Base-by-base conservation (phyloP, 2,329 filamentous ascomycete genomes). In the Aquanectria penicillioides region DNA sequence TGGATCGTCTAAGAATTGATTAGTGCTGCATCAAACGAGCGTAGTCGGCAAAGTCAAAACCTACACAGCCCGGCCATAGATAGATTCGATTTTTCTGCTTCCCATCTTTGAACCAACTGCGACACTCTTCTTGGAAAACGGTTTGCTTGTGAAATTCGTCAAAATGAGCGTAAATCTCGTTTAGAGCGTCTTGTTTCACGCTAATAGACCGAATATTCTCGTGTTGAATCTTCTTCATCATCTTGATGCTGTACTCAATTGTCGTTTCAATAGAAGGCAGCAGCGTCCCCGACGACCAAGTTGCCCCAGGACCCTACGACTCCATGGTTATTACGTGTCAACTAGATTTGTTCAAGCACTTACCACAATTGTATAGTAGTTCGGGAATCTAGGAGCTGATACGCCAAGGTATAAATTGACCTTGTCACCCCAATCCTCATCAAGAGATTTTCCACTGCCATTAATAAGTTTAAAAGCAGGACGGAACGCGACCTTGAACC, bases 351-450 rank as follows among this genome's bases (percentile, higher is more conserved):
- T 13, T 18, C 8, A 9, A n/a, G 6, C 31, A 48, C 38, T 37
- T 64, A 68, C 65, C 67, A 75, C 68, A 38, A 73, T 70, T 6
- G 69, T 73, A 47, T 74, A 75, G 52, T 74, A 82, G 63, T 83
- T 83, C 17, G 81, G 81, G 61, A 82, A 81, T 2, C 77, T 74
- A 0, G 79, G 74, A 6, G 77, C 78, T 0, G 77, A 76, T 9
- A 82, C 63, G 6, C 79, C 79, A 5, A 83, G 66, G 67, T 84
- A 84, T 5, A 74, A 75, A 25, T 75, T 72, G 9, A 82, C 69
- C 63, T 73, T 71, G 15, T 74, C 65, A 10, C 72, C 70, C 80
- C 80, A 83, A 18, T 76, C 72, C 50, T 81, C 77, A 28, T 78
- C 74, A 6, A 84, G 73, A 38, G 78, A 76, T 28, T 71, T 65